Percentiles rank a stretch among this genome's conserved stretches.
Evolutionary conservation across 1,284 basidiomycete species (phyloP).

Genomic region (Microbotryum lychnidis-dioicae): DNA sequence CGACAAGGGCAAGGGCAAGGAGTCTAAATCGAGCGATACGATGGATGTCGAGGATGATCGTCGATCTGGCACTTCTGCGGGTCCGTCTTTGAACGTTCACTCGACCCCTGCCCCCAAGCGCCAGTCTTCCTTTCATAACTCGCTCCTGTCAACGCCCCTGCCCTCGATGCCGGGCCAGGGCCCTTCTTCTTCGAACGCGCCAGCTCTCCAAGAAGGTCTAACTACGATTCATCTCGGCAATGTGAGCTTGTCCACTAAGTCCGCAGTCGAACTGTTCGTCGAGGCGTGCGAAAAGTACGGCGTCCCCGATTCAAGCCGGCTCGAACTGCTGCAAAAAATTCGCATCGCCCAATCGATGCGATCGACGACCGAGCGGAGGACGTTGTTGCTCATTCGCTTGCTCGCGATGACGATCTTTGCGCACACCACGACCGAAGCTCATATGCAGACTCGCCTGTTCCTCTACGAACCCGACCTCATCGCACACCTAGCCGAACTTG

Average conservation of each 20-base stretch:
- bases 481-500: conserved; percentile 75
- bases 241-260: conserved; percentile 21
- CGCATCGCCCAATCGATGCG: conserved; percentile 62
- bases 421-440: conserved; percentile 57
- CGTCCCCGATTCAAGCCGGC: conserved; percentile 75
- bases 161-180: conserved; percentile 18
- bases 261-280: conserved; percentile 53
- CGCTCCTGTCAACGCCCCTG: conserved; percentile 18
- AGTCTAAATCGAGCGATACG: neutral
- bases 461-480: conserved; percentile 90
- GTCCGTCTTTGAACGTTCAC: neutral
- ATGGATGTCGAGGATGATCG: conserved; percentile 12
- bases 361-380: conserved; percentile 51
- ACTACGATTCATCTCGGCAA: conserved; percentile 39
- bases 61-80: neutral
- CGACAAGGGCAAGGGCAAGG: conserved; percentile 14
- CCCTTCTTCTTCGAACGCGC: conserved; percentile 4
- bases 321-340: conserved; percentile 80
- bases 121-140: conserved; percentile 17
- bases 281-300: conserved; percentile 63
- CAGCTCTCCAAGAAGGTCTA: conserved; percentile 35
- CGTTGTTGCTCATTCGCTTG: conserved; percentile 72
- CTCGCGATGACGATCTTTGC: conserved; percentile 76
- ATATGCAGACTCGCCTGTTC: conserved; percentile 74
- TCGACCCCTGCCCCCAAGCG: conserved; percentile 23